A percentile compares a stretch with the other conserved stretches of the same genome.
Evolutionary conservation across 352 stramenopile species (phyloP).

Genomic region (Aphanomyces stellatus): DNA sequence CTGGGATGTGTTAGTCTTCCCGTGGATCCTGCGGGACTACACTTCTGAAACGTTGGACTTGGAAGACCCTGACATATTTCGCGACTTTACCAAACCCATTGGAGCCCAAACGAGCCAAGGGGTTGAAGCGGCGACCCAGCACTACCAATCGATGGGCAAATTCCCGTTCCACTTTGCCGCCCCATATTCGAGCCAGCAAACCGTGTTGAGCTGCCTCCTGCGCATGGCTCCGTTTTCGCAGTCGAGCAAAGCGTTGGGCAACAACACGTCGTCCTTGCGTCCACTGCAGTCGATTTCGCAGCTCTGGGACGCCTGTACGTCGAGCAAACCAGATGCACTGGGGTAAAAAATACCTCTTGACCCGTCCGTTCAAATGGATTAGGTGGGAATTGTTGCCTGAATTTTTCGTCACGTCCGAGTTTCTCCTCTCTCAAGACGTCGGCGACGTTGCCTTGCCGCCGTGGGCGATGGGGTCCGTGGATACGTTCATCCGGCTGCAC

Average conservation of each 20-base stretch:
- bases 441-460: conserved; percentile 89
- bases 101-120: conserved; percentile 73
- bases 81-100: conserved; percentile 96
- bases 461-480: conserved; percentile 89
- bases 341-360: no score
- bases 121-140: conserved; percentile 35
- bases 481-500: conserved; percentile 96
- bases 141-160: conserved; percentile 31
- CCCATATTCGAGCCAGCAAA: conserved; percentile 59
- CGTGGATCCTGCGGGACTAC: conserved; percentile 97
- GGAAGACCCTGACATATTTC: conserved; percentile 87
- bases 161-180: conserved; percentile 64
- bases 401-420: conserved; percentile 72
- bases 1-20: conserved; percentile 83
- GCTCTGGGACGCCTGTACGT: not conserved
- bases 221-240: conserved; percentile 56
- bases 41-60: conserved; percentile 89
- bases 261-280: not conserved
- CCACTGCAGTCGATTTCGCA: conserved; percentile 1
- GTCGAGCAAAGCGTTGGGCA: conserved; percentile 24
- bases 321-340: not conserved
- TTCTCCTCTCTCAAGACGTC: conserved; percentile 63
- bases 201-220: conserved; percentile 67
- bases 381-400: conserved; percentile 56
- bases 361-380: not conserved